Evolutionary conservation across 1,139 yeast genomes (phyloP), one percentile per base, ranked within the genome.

Genomic region (Lodderomyces theae): DNA sequence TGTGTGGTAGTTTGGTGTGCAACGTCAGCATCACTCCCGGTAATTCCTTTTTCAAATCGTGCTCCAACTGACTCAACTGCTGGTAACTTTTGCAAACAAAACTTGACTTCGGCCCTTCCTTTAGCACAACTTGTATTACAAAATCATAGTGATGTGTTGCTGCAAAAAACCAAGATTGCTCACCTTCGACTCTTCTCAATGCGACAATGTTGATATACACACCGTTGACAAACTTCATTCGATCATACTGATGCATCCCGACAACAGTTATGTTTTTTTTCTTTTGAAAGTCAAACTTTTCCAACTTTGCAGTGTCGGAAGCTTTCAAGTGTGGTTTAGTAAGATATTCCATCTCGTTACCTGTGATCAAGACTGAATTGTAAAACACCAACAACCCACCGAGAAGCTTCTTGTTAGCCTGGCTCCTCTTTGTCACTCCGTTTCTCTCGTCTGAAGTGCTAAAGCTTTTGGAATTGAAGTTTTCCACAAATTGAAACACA

Each of bases 401-500:
- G 32, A 79, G 70, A 22, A 87, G 44, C 54, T 82, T 83, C 39
- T 66, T 63, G 24, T 81, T 80, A 41, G 83, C 65, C 48, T 84
- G 77, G 28, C 45, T 74, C 38, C 97, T 71, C 56, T 88, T 88
- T 2, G 96, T 83, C 47, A 82, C 80, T 13, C 84, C 87, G 30
- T 86, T 68, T 50, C 92, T 86, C 42, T 82, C 85, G 18, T 84
- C 74, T 15, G 85, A 76, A 49, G 85, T 78, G 42, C 69, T 60
- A n/a, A 89, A 77, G 32, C 79, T 79, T 57, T 86, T 80, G 23
- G 72, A 63, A 57, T 86, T 85, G 61, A 90, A 82, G 44, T 82
- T 77, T 55, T 87, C 94, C 51, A 85, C 74, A 56, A 89, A 88
- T 58, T 89, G 96, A 0, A 88, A 82, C 29, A 83, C 82, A 35